Base-by-base conservation (phyloP, 1,284 basidiomycete species). In the Ustilago sp. region DNA sequence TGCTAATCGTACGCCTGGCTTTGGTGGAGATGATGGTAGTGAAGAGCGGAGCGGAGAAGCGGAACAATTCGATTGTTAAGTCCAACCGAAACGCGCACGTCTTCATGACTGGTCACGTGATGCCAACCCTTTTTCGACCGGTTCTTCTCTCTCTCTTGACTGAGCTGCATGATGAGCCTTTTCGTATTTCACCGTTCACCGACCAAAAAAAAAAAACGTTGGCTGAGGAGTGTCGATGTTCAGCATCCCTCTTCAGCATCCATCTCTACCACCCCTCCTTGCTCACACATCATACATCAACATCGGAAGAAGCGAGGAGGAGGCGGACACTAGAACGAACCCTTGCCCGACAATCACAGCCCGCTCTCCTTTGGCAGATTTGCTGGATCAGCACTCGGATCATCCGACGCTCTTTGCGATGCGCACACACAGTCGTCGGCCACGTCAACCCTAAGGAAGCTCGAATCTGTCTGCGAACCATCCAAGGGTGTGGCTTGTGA, bases 381-480 rank as follows among this genome's bases (percentile, higher is more conserved):
- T 54, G 31, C 38, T 35, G 11, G 38, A 45, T 51, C 35, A 55
- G 58, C 53, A 31, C 31, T 60, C 59, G 64, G 39, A 56, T 12
- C 34, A 35, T 48, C 64, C 64, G 54, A 60, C 19, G 6, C 38
- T 48, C 36, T 28, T 48, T 63, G 55, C 63, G n/a, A 72, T 72
- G 61, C 31, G 35, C 50, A 43, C 1, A 50, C 38, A 31, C 53
- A 34, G 36, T 8, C 48, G 19, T 41, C 64, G 38, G 23, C 38
- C 35, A 32, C n/a, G 32, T 19, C 34, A 19, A 11, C 15, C 32
- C 4, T 38, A 45, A 36, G n/a, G 13, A 47, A 19, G n/a, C 38
- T 17, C 3, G 9, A 11, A 13, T n/a, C 43, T 32, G 19, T 52
- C 64, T 35, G 52, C 53, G 59, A 55, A 31, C 17, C 36, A 17